Conservation (phyloP, 2,329 filamentous ascomycete species). For the Botrytis elliptica region DNA sequence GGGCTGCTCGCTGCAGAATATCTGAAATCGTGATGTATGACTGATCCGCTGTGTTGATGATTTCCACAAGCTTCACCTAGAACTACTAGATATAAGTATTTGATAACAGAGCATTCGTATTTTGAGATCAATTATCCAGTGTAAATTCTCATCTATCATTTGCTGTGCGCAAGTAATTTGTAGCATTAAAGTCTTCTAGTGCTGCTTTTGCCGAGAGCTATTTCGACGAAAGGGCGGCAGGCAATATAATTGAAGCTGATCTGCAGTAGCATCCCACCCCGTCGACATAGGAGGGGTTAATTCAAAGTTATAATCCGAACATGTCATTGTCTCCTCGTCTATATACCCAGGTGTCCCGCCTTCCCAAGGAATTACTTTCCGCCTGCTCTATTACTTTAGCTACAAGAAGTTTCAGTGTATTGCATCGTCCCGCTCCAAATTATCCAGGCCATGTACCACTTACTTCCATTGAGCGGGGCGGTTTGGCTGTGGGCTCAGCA, state of each 20-base stretch:
- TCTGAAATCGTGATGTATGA: not conserved
- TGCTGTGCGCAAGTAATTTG: not conserved
- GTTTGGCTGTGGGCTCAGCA: conserved; percentile 65
- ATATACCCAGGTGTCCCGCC: conserved; percentile 22
- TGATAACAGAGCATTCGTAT: not conserved
- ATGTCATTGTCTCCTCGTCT: conserved; percentile 34
- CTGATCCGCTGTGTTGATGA: not conserved
- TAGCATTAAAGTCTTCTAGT: not conserved
- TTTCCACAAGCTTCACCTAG: conserved; percentile 12
- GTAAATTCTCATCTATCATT: not conserved
- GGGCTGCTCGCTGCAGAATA: not conserved
- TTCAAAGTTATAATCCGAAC: not conserved
- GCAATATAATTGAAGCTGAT: not conserved
- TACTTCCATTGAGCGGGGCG: conserved; percentile 71
- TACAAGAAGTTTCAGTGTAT: conserved; percentile 66
- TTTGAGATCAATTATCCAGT: not conserved
- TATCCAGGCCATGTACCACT: conserved; percentile 78
- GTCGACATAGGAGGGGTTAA: not conserved
- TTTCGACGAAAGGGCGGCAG: not conserved
- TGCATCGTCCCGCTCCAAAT: conserved; percentile 65
- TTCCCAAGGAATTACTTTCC: conserved; percentile 34
- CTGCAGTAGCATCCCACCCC: not conserved
- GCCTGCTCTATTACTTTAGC: conserved; percentile 32
- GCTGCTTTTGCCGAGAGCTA: conserved; percentile 11
- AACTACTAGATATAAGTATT: conserved; percentile 1